Base-by-base conservation (phyloP, 169 alveolate species). In the Eimeria falciformis region DNA sequence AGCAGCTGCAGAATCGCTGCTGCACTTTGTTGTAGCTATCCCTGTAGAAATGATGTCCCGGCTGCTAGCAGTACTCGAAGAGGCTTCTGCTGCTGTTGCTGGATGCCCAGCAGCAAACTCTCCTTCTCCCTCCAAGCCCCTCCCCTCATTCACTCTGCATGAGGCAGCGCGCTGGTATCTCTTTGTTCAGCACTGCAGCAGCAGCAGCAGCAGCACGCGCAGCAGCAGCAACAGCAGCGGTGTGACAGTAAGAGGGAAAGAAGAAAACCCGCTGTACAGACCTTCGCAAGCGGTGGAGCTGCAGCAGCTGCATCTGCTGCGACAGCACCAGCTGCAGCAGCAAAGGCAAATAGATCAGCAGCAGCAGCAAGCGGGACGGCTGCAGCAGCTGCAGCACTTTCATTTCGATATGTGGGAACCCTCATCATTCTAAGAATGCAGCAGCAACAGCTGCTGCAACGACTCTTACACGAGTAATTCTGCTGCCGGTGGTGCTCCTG, bases 31-130 rank as follows among this genome's bases (percentile, higher is more conserved):
- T 25, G 50, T 71, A 0, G 83, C 83, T 1, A 27, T 71, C 29
- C 56, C 83, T 9, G 83, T 37, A 11, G 27, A 37, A 43, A 25
- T 37, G 56, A 18, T 71, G 58, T 56, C 50, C 58, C 56, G 56
- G 46, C 83, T 71, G 21, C 83, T 71, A 3, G 58, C n/a, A 11
- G 83, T 25, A 3, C 27, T 71, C 9, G 83, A 71, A 25, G 25
- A 1, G 5, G 83, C 58, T 71, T 53, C 50, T 71, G 83, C 83
- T 71, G 83, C 83, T 71, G 83, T 56, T 71, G 83, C 83, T 71
- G 58, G 25, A 2, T 71, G 83, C 47, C 83, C 83, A 33, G 33
- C 50, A 14, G 27, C 33, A 5, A 37, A 71, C 50, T 3, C 83
- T 33, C 27, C 21, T 37, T 18, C 29, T 14, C 25, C 56, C 25